Conservation (phyloP, 2,329 filamentous ascomycete genomes). For the Chrysoporthe deuterocubensis region DNA sequence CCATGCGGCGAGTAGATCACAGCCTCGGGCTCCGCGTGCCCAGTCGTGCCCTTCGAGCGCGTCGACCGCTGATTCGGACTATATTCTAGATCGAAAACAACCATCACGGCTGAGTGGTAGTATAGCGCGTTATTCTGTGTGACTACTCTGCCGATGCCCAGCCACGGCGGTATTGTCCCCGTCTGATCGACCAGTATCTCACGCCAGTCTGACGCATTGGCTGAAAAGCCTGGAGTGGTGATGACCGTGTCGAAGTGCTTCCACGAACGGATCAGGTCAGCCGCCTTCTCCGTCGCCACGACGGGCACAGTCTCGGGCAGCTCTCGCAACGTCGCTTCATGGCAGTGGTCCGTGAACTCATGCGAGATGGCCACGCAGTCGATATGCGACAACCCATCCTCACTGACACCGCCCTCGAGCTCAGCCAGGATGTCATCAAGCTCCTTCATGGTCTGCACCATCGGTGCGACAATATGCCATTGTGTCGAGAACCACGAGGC, state of each 20-base stretch:
- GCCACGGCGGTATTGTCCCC: conserved; percentile 57
- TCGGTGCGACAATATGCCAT: conserved; percentile 61
- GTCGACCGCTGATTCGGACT: conserved; percentile 22
- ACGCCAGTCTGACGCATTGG: conserved; percentile 33
- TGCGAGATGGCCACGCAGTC: conserved; percentile 65
- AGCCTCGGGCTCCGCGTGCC: conserved; percentile 48
- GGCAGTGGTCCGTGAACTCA: conserved; percentile 72
- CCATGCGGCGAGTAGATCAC: conserved; percentile 69
- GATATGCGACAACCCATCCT: conserved; percentile 44
- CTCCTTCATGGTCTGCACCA: conserved; percentile 57
- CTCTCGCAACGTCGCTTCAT: conserved; percentile 62
- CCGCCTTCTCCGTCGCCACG: conserved; percentile 63
- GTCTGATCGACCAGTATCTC: conserved; percentile 31
- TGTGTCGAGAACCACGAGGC: conserved; percentile 68
- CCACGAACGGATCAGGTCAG: conserved; percentile 60
- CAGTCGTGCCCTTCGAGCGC: conserved; percentile 28
- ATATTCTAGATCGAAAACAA: conserved; percentile 50
- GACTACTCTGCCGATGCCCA: conserved; percentile 63
- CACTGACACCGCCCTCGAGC: conserved; percentile 44
- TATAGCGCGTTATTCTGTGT: conserved; percentile 59
- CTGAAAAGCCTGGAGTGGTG: conserved; percentile 51
- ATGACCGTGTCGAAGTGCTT: conserved; percentile 61
- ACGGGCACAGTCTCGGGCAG: conserved; percentile 58
- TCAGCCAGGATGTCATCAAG: conserved; percentile 56
- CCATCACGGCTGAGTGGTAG: conserved; percentile 65